These are phyloP conservation scores for Comarum palustre DNA, from an alignment of 306 rosid genomes.

Conservation along the genomic window DNA sequence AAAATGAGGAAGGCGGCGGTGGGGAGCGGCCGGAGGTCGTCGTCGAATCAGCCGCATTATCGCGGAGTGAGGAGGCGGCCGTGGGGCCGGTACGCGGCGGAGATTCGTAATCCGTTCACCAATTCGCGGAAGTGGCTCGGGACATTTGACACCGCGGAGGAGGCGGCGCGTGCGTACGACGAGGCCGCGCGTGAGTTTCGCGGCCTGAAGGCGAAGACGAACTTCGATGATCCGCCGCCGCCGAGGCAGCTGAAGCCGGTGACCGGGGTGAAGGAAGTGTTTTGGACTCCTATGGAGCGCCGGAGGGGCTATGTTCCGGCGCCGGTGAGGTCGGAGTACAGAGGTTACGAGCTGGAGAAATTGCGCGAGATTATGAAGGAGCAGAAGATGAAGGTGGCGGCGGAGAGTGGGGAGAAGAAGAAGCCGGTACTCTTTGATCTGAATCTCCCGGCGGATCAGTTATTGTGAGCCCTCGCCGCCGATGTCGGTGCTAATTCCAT, in stretches of 20 bases:
- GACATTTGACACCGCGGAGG: conserved; percentile 66
- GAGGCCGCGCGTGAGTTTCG: conserved; percentile 55
- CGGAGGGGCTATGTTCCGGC: conserved; percentile 6
- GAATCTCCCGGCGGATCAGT: conserved; percentile 60
- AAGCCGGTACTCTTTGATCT: conserved; percentile 55
- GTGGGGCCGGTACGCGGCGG: conserved; percentile 69
- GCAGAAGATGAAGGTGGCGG: conserved; percentile 12
- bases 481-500: not conserved
- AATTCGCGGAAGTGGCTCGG: conserved; percentile 75
- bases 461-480: conserved; percentile 27
- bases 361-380: conserved; percentile 36
- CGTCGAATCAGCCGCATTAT: conserved; percentile 35
- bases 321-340: conserved; percentile 47
- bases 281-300: conserved; percentile 35
- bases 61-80: conserved; percentile 68
- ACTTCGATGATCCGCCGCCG: conserved; percentile 32
- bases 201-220: conserved; percentile 63
- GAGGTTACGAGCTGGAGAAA: conserved; percentile 53
- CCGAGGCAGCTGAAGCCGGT: not conserved
- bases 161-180: conserved; percentile 71
- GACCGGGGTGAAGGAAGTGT: conserved; percentile 1
- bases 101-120: conserved; percentile 68
- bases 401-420: conserved; percentile 33
- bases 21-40: conserved; percentile 31
- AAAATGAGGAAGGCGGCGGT: not conserved